Evolutionary conservation across 2,329 filamentous ascomycete species (phyloP), one percentile per base, ranked within the genome.

Genomic region (Tolypocladium guangdongense): DNA sequence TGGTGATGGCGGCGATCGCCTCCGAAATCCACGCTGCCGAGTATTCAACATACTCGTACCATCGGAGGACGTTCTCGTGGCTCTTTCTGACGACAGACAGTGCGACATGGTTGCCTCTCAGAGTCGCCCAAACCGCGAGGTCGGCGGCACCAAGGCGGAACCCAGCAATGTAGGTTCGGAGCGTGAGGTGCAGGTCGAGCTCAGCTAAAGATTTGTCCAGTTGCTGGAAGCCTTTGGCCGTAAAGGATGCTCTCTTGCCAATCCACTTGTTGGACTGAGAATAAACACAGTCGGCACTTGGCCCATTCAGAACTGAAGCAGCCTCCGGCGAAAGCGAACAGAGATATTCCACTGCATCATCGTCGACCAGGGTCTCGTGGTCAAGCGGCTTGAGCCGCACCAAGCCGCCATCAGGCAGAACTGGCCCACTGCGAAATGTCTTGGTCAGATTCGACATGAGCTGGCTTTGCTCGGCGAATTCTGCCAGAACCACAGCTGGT

Each of bases 31-130:
- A 86, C 16, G 84, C 84, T 68, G 88, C 85, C 27, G 78, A 81
- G 62, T 86, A 80, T 66, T 92, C 87, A 60, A 95, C 76, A 68
- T 85, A 93, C 61, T 74, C 76, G 69, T 88, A 93, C 89, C 90
- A 95, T 59, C 90, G 80, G 54, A 80, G 78, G 49, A 93, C 69
- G 67, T 90, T 93, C 49, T 77, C 73, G 63, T 90, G 80, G 32
- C 81, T 73, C 33, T 83, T 85, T 69, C 87, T 87, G 71, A 86
- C 86, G 61, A 92, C 75, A 60, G 87, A 87, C 56, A 84, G 75
- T 6, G 86, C 86, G 30, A 88, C 86, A 49, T 86, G 82, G 72
- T 93, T 95, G 60, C 80, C 83, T 55, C 87, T 82, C 54, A 95
- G 76, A 3, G 85, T 82, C 62, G 85, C 80, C 87, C 88, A 95